Conservation (phyloP, 1,139 yeast species). For the Kluyveromyces sp. region DNA sequence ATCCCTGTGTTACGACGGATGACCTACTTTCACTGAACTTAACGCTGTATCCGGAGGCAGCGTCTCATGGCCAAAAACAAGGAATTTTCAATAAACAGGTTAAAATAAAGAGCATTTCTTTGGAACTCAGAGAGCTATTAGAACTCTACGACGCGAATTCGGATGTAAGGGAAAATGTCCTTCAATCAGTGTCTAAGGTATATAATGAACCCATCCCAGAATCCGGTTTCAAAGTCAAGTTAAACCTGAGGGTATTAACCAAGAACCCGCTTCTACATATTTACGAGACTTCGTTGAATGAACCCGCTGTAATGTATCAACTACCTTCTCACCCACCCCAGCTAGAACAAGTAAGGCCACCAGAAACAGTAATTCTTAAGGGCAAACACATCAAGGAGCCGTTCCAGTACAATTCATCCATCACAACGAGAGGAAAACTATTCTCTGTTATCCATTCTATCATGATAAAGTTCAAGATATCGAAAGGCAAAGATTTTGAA, state of each 20-base stretch:
- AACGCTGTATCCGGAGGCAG: slow-evolving; percentile 34
- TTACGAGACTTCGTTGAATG: slow-evolving; percentile 25
- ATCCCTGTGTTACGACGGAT: slow-evolving; percentile 39
- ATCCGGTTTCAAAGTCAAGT: slow-evolving; percentile 19
- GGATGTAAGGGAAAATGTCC: slow-evolving; percentile 26
- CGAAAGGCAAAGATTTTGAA: slow-evolving; percentile 43
- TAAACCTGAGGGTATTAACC: slow-evolving; percentile 21
- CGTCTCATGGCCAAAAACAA: slow-evolving; percentile 20
- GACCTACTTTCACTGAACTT: slow-evolving; percentile 37
- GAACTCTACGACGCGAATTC: slow-evolving; percentile 29
- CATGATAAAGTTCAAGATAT: slow-evolving; percentile 41
- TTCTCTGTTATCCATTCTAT: slow-evolving; percentile 49
- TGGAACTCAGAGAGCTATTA: slow-evolving; percentile 45
- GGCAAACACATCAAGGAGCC: slow-evolving; percentile 23
- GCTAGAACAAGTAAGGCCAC: slow-evolving; percentile 13
- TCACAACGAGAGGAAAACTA: slow-evolving; percentile 43
- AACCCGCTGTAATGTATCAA: slow-evolving; percentile 26
- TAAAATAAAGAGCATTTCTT: slow-evolving; percentile 38
- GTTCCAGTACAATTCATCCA: slow-evolving; percentile 33
- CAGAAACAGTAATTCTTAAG: slow-evolving; percentile 15
- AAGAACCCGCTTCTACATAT: slow-evolving; percentile 22
- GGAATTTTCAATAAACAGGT: slow-evolving; percentile 30
- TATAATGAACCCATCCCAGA: slow-evolving; percentile 22
- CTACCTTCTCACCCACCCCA: slow-evolving; percentile 13
- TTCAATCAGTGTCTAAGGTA: slow-evolving; percentile 23